These are phyloP conservation scores for Sanghuangporus sanghuang DNA, from an alignment of 1,284 basidiomycete genomes.

Conservation along the genomic window DNA sequence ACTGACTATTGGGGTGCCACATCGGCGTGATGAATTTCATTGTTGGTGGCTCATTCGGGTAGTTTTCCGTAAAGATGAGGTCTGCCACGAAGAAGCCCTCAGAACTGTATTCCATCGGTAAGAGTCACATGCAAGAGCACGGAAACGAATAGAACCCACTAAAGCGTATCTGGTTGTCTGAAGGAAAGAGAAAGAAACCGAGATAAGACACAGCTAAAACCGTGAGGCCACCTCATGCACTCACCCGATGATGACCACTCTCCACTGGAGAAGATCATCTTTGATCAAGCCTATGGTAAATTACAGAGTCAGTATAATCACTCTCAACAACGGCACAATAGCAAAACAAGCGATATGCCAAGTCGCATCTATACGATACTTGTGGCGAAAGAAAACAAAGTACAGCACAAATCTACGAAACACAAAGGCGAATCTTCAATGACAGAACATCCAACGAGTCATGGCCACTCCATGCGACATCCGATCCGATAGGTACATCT, in stretches of 20 bases:
- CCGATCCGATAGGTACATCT: too few relatives aligned
- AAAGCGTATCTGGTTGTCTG: constrained; percentile 86
- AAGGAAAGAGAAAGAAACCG: not conserved
- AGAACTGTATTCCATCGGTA: constrained; percentile 52
- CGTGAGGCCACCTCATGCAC: constrained; percentile 25
- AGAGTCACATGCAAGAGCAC: not conserved
- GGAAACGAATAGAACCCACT: constrained; percentile 45
- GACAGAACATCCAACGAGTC: not conserved
- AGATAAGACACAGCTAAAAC: not conserved
- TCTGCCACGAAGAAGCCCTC: constrained; percentile 90
- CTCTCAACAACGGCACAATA: not conserved
- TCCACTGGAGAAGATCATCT: constrained; percentile 94
- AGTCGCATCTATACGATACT: not conserved
- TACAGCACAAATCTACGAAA: not conserved
- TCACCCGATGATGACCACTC: constrained; percentile 88
- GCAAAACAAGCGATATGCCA: not conserved
- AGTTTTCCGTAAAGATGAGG: constrained; percentile 85
- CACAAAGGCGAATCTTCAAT: not conserved
- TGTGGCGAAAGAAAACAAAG: not conserved
- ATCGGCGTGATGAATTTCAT: constrained; percentile 94
- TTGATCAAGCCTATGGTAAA: constrained; percentile 75
- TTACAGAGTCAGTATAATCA: constrained; percentile 20
- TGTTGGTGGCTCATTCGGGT: constrained; percentile 89
- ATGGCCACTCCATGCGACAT: too few relatives aligned
- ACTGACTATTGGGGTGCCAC: constrained; percentile 98